Conservation (phyloP, 1,139 yeast genomes). For the Taphrina wiesneri region DNA sequence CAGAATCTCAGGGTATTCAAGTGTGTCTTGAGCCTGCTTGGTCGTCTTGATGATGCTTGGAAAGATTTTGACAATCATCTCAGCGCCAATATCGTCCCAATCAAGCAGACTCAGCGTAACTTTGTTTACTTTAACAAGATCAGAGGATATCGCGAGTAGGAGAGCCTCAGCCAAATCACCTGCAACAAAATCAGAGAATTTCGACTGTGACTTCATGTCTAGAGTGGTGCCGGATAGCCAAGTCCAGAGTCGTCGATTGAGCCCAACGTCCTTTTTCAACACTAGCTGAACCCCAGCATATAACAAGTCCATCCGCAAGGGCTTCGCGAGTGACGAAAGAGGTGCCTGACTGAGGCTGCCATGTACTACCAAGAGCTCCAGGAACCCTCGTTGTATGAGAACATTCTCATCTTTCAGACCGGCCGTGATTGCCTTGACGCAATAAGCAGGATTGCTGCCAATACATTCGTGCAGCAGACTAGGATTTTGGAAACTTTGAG, state of each 20-base stretch:
- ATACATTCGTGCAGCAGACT: not conserved
- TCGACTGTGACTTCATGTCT: not conserved
- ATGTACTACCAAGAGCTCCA: conserved; percentile 72
- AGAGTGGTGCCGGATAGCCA: conserved; percentile 77
- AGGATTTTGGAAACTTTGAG: not conserved
- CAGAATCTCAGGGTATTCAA: not conserved
- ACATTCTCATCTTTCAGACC: conserved; percentile 65
- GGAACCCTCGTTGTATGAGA: conserved; percentile 82
- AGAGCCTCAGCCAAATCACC: conserved; percentile 2
- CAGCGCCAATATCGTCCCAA: conserved; percentile 7
- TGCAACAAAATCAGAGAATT: not conserved
- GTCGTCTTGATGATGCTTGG: not conserved
- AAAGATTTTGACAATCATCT: not conserved
- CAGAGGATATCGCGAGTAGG: not conserved
- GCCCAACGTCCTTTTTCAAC: conserved; percentile 82
- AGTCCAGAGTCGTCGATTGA: conserved; percentile 87
- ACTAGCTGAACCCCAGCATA: conserved; percentile 65
- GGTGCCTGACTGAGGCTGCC: conserved; percentile 66
- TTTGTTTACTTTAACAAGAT: not conserved
- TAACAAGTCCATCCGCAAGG: conserved; percentile 49
- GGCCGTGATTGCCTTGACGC: conserved; percentile 69
- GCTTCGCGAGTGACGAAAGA: conserved; percentile 54
- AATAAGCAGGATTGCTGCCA: conserved; percentile 70
- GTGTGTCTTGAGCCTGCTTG: not conserved
- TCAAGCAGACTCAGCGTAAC: conserved; percentile 14